Evolutionary conservation across 768 basidiomycete genomes (phyloP), one percentile per base, ranked within the genome.

Genomic region (Cystobasidium tubakii): DNA sequence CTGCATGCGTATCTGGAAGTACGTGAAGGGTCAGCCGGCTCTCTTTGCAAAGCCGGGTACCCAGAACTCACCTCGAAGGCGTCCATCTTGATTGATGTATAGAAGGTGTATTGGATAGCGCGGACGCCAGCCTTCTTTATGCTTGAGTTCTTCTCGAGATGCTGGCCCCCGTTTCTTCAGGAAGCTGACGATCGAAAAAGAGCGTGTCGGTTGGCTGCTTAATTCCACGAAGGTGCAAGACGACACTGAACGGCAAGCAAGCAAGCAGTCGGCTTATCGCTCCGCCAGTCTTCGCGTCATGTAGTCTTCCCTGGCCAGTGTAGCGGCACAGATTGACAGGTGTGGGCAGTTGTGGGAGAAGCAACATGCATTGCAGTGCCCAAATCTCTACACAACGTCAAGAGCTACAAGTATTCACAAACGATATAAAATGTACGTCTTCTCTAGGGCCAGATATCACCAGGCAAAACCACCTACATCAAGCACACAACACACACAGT

Each of bases 1-100:
- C 64, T 82, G 81, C 55, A 83, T 77, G 36, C 83, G 81, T 19
- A 77, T 70, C 79, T 79, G 71, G 4, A 15, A 29, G 27, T 29
- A 60, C 10, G 7, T 25, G 9, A 21, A 12, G 9, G 64, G 29
- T 66, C 9, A 44, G 23, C 15, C 33, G 2, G 31, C 1, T 33
- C 50, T 46, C 31, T 55, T 12, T 23, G n/a, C 1, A 42, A 31
- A 1, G 1, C 34, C 19, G 9, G 27, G 13, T 6, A 15, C 46
- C 6, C 10, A 53, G 43, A 29, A 17, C 63, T 25, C 46, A 77
- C 77, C 72, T 78, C 78, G 73, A 79, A 79, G 12, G 77, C 76
- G 60, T 79, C 78, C 78, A 79, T 79, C 25, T 25, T 73, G 67
- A 65, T 39, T 39, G 25, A 12, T 25, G 63, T 19, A 50, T 7